Percentiles rank a stretch among this genome's conserved stretches.
These are phyloP conservation scores for Pleurotus pulmonarius DNA, from an alignment of 768 basidiomycete species.

Conservation along the genomic window DNA sequence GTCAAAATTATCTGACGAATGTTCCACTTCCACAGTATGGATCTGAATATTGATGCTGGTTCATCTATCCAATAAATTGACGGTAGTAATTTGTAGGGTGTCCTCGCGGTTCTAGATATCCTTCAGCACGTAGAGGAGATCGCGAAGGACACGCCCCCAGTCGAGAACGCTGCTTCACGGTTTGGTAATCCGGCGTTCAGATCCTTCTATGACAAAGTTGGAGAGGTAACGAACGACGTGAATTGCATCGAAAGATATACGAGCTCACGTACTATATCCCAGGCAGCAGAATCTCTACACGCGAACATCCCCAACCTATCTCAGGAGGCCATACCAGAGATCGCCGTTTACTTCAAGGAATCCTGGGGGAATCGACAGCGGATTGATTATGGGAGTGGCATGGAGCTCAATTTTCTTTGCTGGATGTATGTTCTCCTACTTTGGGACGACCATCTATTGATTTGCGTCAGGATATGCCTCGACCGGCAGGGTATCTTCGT, in stretches of 20 bases:
- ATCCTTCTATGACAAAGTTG: constrained; percentile 82
- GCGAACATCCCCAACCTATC: constrained; percentile 53
- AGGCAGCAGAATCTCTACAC: constrained; percentile 61
- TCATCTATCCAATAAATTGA: constrained; percentile 5
- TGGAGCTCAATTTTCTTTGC: constrained; percentile 97
- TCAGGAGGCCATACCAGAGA: constrained; percentile 55
- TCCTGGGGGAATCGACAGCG: constrained; percentile 89
- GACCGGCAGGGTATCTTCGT: constrained; percentile 63
- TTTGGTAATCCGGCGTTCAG: constrained; percentile 98
- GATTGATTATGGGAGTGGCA: constrained; percentile 99
- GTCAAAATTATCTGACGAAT: constrained; percentile 68
- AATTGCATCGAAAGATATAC: no score
- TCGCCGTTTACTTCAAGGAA: constrained; percentile 79
- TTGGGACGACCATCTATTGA: background rate
- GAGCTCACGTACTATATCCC: background rate
- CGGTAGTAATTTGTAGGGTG: constrained; percentile 41
- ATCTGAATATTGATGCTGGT: background rate
- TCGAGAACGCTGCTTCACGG: constrained; percentile 85
- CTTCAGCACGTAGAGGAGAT: constrained; percentile 65
- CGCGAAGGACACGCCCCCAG: constrained; percentile 72
- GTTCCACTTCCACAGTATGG: constrained; percentile 57
- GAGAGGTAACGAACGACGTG: constrained; percentile 41
- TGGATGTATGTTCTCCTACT: constrained; percentile 72
- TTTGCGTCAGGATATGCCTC: constrained; percentile 68
- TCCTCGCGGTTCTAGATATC: constrained; percentile 56